Base-by-base conservation (phyloP, 306 rosid genomes). In the Quercus aquifolioides region DNA sequence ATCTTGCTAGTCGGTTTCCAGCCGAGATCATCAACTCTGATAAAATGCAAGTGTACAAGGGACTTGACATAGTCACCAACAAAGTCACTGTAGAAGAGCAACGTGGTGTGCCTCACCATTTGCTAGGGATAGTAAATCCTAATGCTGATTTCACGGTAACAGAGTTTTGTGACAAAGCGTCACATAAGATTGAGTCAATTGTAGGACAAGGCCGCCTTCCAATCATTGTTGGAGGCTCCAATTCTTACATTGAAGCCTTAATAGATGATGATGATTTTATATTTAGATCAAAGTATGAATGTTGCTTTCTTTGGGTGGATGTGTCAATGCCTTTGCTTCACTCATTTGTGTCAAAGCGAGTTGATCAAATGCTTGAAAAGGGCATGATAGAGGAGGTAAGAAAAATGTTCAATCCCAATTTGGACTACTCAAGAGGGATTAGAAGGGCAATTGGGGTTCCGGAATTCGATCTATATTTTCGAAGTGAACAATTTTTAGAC, bases 171-270 rank as follows among this genome's bases (percentile, higher is more conserved):
- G 80, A 89, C 74, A 28, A 10, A 55, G 85, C 97, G 13, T 77
- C 65, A 6, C 9, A 21, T 1, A 57, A 92, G 12, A 69, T 90
- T 14, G 92, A 91, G 0, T 74, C 90, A 0, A 89, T 95, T 74
- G 54, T 79, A 2, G 5, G 56, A 1, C 81, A 74, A 1, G 77
- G 78, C 1, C 71, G 83, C 5, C 91, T 89, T 57, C 99, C 99
- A 0, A 86, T 95, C 84, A 87, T 95, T 20, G 99, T 87, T 0
- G 99, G 99, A 2, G 99, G 99, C 3, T 95, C 99, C 5, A 95
- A 95, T 54, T 93, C 98, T 0, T 93, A 85, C 74, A 79, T 95
- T 0, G 97, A 93, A 55, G 88, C 91, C 38, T 74, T 95, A n/a
- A 58, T 93, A 1, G 98, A 94, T 58, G 86, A 81, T 55, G 77